These are phyloP conservation scores for Kwoniella newhampshirensis DNA, from an alignment of 768 basidiomycete species.

Conservation along the genomic window DNA sequence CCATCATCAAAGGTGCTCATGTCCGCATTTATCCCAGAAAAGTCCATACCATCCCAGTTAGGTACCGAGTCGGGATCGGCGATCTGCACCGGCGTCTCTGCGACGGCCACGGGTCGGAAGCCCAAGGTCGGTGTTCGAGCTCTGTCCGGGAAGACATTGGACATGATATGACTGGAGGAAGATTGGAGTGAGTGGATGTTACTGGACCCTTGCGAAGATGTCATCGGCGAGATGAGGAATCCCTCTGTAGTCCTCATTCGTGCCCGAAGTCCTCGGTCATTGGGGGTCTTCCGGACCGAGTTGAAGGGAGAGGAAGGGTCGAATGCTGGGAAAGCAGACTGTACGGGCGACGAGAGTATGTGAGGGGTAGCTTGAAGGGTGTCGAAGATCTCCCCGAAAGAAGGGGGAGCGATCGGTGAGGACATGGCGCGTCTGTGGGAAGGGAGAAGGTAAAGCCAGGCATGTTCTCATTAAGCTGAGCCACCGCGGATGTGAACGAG, in stretches of 20 bases:
- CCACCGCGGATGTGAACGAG: neutral
- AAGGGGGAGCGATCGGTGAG: slow-evolving; percentile 20
- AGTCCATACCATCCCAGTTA: slow-evolving; percentile 21
- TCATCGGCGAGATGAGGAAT: slow-evolving; percentile 27
- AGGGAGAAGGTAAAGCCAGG: neutral
- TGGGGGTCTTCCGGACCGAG: slow-evolving; percentile 17
- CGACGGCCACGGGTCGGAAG: slow-evolving; percentile 18
- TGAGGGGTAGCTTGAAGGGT: slow-evolving; percentile 24
- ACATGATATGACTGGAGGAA: neutral
- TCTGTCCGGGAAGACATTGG: slow-evolving; percentile 3
- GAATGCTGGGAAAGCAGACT: slow-evolving; percentile 20
- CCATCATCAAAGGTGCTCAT: slow-evolving; percentile 15
- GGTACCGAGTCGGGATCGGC: slow-evolving; percentile 16
- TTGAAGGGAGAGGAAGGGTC: slow-evolving; percentile 22
- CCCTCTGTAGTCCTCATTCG: slow-evolving; percentile 18
- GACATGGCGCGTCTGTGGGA: slow-evolving; percentile 11
- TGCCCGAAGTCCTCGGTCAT: slow-evolving; percentile 12
- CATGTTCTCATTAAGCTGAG: neutral
- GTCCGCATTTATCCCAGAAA: slow-evolving; percentile 3
- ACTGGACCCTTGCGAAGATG: slow-evolving; percentile 5
- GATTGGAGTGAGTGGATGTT: slow-evolving; percentile 12
- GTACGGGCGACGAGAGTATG: slow-evolving; percentile 24
- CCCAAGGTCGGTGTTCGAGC: slow-evolving; percentile 17
- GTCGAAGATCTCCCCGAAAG: slow-evolving; percentile 25
- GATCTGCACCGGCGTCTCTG: slow-evolving; percentile 18